These are phyloP conservation scores for Xylaria bambusicola DNA, from an alignment of 495 filamentous ascomycete species.

Conservation along the genomic window DNA sequence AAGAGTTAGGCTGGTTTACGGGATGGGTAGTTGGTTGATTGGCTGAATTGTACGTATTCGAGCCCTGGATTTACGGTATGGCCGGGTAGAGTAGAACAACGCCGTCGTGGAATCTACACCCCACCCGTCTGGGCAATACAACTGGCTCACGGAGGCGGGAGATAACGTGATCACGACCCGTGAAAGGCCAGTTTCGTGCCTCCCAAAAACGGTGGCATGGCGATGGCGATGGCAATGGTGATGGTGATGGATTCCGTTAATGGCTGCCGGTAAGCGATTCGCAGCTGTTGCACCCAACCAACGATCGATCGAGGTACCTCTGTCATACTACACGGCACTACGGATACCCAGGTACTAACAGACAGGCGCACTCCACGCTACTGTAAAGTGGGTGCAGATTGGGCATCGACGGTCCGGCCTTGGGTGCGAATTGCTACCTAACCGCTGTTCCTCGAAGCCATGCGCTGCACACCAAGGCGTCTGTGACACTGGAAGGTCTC, in stretches of 20 bases:
- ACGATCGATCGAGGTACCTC: constrained; percentile 9
- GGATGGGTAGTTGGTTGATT: too few relatives aligned
- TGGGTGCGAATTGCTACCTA: constrained; percentile 35
- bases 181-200: background rate
- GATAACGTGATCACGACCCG: constrained; percentile 10
- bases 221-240: too few relatives aligned
- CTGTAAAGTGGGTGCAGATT: constrained; percentile 29
- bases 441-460: constrained; percentile 20
- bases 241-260: constrained; percentile 15
- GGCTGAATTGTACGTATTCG: background rate
- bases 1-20: background rate
- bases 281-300: constrained; percentile 12
- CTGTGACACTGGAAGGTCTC: constrained; percentile 25
- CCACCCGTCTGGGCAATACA: background rate
- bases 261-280: constrained; percentile 15
- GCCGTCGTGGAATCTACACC: background rate
- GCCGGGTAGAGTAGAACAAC: background rate
- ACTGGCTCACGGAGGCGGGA: background rate
- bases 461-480: constrained; percentile 23
- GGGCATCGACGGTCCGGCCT: constrained; percentile 31
- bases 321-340: constrained; percentile 1
- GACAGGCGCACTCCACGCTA: too few relatives aligned
- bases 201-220: constrained; percentile 14
- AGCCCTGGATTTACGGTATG: background rate
- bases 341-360: too few relatives aligned